Evolutionary conservation across 768 basidiomycete species (phyloP).

Genomic region (Neoboletus magnificus): DNA sequence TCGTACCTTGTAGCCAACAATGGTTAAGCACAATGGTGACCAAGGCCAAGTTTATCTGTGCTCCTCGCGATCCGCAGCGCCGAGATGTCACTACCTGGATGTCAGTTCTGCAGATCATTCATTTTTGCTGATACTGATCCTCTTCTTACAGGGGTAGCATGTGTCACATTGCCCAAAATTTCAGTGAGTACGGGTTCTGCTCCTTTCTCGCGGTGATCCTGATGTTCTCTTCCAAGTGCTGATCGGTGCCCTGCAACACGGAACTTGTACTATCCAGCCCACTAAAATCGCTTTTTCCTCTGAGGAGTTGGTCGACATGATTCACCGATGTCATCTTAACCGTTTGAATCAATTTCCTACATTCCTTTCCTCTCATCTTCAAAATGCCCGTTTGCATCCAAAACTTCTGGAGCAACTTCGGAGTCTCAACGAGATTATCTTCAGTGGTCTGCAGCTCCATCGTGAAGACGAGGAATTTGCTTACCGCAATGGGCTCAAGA

Average conservation of each 20-base stretch:
- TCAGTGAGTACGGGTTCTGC: slow-evolving; percentile 49
- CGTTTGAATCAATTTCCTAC: slow-evolving; percentile 73
- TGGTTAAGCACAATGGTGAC: slow-evolving; percentile 61
- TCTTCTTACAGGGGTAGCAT: slow-evolving; percentile 64
- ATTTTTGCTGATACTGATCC: slow-evolving; percentile 30
- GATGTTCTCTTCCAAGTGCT: slow-evolving; percentile 43
- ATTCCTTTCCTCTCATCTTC: slow-evolving; percentile 64
- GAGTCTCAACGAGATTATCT: slow-evolving; percentile 60
- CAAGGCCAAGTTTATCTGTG: slow-evolving; percentile 56
- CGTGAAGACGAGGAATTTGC: slow-evolving; percentile 74
- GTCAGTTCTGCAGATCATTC: slow-evolving; percentile 42
- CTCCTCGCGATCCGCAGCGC: slow-evolving; percentile 45
- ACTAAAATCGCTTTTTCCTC: slow-evolving; percentile 62
- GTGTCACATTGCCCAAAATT: slow-evolving; percentile 78
- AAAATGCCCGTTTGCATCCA: slow-evolving; percentile 54
- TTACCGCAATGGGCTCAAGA: slow-evolving; percentile 55
- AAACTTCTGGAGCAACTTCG: slow-evolving; percentile 57
- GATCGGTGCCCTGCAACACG: slow-evolving; percentile 67
- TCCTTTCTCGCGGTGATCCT: slow-evolving; percentile 21
- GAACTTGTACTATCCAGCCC: slow-evolving; percentile 69
- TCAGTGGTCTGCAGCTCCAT: slow-evolving; percentile 61
- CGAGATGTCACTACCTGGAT: slow-evolving; percentile 74
- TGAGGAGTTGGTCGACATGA: slow-evolving; percentile 70
- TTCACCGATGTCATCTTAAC: slow-evolving; percentile 62
- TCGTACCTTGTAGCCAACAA: slow-evolving; percentile 64